These are phyloP conservation scores for Schizochytrium sp. DNA, from an alignment of 108 stramenopile genomes.

Conservation along the genomic window DNA sequence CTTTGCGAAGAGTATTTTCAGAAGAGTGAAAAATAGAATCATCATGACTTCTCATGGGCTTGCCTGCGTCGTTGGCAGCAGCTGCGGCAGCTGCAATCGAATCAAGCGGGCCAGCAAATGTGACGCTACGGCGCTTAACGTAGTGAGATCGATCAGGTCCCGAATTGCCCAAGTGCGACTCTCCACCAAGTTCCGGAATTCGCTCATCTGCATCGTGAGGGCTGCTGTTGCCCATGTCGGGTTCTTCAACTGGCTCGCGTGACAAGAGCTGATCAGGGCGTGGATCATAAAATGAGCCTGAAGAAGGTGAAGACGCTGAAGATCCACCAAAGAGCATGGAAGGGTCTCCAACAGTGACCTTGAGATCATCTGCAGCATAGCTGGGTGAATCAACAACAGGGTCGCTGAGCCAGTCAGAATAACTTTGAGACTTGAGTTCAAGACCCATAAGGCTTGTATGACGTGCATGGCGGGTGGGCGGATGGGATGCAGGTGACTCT, in stretches of 20 bases:
- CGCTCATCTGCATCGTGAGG: not conserved
- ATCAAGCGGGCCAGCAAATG: not conserved
- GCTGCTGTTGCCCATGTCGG: not conserved
- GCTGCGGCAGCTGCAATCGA: not conserved
- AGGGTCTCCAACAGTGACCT: not conserved
- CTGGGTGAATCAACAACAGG: not conserved
- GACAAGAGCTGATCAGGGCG: not conserved
- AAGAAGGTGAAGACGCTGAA: not conserved
- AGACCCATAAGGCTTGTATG: constrained; percentile 39
- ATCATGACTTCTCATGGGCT: no score
- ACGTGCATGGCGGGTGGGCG: not conserved
- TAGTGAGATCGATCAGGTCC: not conserved
- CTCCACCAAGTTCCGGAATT: not conserved
- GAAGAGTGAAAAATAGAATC: no score
- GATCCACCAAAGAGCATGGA: not conserved
- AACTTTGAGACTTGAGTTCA: not conserved
- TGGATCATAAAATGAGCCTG: not conserved
- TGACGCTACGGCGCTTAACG: constrained; percentile 9
- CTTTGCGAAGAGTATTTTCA: not conserved
- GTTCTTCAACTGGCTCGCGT: not conserved
- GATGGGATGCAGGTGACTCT: not conserved
- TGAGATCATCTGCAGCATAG: constrained; percentile 8
- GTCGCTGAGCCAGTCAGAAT: not conserved
- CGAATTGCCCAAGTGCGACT: not conserved
- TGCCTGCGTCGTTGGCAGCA: no score